Base-by-base conservation (phyloP, 345 rosid genomes). In the Turritis glabra region DNA sequence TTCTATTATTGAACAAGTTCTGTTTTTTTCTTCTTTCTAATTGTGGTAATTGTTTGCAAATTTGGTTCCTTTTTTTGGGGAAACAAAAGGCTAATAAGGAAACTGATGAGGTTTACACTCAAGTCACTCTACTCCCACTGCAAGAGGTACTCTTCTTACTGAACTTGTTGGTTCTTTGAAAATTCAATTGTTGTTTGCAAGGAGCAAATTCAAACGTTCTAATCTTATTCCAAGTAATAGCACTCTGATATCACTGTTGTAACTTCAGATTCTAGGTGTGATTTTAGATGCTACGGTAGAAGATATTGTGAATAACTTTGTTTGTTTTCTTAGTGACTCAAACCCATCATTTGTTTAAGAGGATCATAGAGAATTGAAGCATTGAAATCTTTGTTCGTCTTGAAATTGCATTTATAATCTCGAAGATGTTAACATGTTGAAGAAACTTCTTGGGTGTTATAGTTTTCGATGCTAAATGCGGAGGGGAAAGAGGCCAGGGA, bases 21-120 rank as follows among this genome's bases (percentile, higher is more conserved):
- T 72, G 56, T 35, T 69, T 35, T 32, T 47, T 32, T 18, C 3
- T 37, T 22, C 7, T 52, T 22, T 4, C 70, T 66, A 70, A 69
- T 76, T 60, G 51, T 58, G 73, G 58, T 62, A 40, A 62, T 38
- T 37, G 30, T 69, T 77, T 61, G 41, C 47, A 52, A 69, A 15
- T 61, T 61, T 69, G 32, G 25, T 43, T 60, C 67, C 27, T 25
- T 3, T 17, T 9, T 29, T 40, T 57, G 65, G 43, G 35, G 47
- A 33, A 64, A n/a, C n/a, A n/a, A 65, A 75, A 93, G 98, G 97
- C 97, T 57, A 89, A 93, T 66, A 88, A 87, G 83, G 98, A 85
- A 80, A 89, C 88, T 79, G 89, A 93, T 80, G 97, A 85, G 80
- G 97, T 91, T 67, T 91, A 86, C 63, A 86, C 97, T 51, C 90